Evolutionary conservation across 148 eudicot species (phyloP).

Genomic region (Diospyros kaki): DNA sequence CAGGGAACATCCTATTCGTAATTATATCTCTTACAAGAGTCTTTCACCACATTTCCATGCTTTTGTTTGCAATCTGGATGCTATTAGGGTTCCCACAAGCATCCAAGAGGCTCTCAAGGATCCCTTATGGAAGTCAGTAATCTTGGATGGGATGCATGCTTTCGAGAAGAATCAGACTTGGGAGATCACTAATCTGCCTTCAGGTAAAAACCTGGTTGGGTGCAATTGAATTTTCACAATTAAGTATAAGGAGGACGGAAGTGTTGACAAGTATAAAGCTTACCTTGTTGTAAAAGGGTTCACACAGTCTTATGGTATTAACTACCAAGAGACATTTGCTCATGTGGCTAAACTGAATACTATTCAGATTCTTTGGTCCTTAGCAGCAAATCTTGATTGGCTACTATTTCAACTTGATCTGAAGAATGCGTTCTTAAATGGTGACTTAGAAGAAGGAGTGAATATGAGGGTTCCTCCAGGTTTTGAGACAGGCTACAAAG

Average conservation of each 20-base stretch:
- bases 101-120: background rate
- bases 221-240: background rate
- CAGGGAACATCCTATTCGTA: background rate
- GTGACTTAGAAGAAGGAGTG: too few species aligned
- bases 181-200: background rate
- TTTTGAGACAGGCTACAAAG: too few species aligned
- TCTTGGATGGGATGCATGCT: background rate
- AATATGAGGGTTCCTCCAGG: too few species aligned
- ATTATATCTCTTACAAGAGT: background rate
- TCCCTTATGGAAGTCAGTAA: background rate
- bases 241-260: background rate
- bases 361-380: background rate
- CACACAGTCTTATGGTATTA: background rate
- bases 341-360: background rate
- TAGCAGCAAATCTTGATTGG: background rate
- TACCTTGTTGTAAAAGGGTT: background rate
- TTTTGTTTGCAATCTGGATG: background rate
- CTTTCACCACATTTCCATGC: background rate
- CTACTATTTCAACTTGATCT: background rate
- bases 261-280: background rate
- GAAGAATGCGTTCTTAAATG: too few species aligned
- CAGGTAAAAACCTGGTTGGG: background rate
- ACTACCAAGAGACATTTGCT: background rate
- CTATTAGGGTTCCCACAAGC: background rate
- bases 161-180: background rate